Evolutionary conservation across 495 filamentous ascomycete genomes (phyloP).

Genomic region (Neurospora sp.): DNA sequence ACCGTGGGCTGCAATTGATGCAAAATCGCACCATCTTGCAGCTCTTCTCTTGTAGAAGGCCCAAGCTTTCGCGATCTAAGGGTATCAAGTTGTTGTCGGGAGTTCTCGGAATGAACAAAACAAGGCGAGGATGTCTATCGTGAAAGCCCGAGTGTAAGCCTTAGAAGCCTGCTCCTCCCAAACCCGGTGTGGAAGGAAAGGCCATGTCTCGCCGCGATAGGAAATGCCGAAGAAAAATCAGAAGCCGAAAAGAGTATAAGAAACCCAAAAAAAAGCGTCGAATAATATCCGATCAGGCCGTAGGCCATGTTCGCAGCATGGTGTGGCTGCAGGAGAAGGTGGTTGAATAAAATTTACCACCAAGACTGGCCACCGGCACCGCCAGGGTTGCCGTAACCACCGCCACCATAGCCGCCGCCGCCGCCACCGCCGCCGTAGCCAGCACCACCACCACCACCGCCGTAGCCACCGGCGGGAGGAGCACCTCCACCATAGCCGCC

Average conservation of each 20-base stretch:
- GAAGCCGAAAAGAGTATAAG: not conserved
- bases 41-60: slow-evolving; percentile 16
- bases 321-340: slow-evolving; percentile 8
- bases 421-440: slow-evolving; percentile 36
- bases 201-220: slow-evolving; percentile 25
- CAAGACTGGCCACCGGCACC: slow-evolving; percentile 76
- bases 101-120: slow-evolving; percentile 17
- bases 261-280: slow-evolving; percentile 10
- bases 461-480: slow-evolving; percentile 55
- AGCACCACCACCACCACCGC: slow-evolving; percentile 53
- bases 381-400: slow-evolving; percentile 62
- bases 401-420: slow-evolving; percentile 24
- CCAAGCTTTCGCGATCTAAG: slow-evolving; percentile 27
- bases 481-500: slow-evolving; percentile 44
- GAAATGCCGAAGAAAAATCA: slow-evolving; percentile 8
- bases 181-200: slow-evolving; percentile 9
- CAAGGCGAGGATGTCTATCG: slow-evolving; percentile 19
- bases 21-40: slow-evolving; percentile 16
- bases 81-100: slow-evolving; percentile 31
- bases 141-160: slow-evolving; percentile 19
- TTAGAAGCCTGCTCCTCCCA: slow-evolving; percentile 15
- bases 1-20: slow-evolving; percentile 19
- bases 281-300: not conserved
- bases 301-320: not conserved
- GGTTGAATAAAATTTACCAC: slow-evolving; percentile 57